These are phyloP conservation scores for Talaromyces rugulosus DNA, from an alignment of 2,329 filamentous ascomycete genomes.

Conservation along the genomic window DNA sequence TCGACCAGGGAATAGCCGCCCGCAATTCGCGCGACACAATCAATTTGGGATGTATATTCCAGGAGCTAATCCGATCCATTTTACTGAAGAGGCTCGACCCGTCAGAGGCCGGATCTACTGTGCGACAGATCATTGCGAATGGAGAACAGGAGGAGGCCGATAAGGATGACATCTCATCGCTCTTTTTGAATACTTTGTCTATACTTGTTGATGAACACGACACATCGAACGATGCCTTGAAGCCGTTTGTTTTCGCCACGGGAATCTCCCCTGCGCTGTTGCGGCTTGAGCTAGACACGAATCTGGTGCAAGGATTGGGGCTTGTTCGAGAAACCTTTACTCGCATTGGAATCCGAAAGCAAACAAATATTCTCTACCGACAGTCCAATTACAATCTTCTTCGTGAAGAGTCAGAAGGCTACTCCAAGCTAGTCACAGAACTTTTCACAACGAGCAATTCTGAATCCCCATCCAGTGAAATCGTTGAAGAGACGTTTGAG, in stretches of 20 bases:
- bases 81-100: slow-evolving; percentile 65
- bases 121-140: slow-evolving; percentile 69
- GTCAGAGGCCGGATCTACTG: slow-evolving; percentile 63
- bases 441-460: slow-evolving; percentile 83
- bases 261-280: slow-evolving; percentile 67
- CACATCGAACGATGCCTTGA: slow-evolving; percentile 54
- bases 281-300: slow-evolving; percentile 77
- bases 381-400: slow-evolving; percentile 96
- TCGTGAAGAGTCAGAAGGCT: slow-evolving; percentile 93
- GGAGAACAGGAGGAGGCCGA: slow-evolving; percentile 45
- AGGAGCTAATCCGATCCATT: slow-evolving; percentile 77
- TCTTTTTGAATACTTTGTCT: slow-evolving; percentile 80
- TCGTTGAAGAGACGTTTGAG: slow-evolving; percentile 82
- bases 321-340: slow-evolving; percentile 82
- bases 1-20: slow-evolving; percentile 62
- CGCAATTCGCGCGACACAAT: slow-evolving; percentile 64
- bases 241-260: slow-evolving; percentile 66
- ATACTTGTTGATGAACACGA: slow-evolving; percentile 68
- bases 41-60: slow-evolving; percentile 68
- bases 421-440: slow-evolving; percentile 92
- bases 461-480: slow-evolving; percentile 67
- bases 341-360: slow-evolving; percentile 78
- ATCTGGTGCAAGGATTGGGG: slow-evolving; percentile 69
- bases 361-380: slow-evolving; percentile 88
- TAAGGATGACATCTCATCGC: slow-evolving; percentile 58